Percentiles rank a stretch among this genome's conserved stretches.
Conservation (phyloP, 2,329 filamentous ascomycete species). For the Aquanectria penicillioides region DNA sequence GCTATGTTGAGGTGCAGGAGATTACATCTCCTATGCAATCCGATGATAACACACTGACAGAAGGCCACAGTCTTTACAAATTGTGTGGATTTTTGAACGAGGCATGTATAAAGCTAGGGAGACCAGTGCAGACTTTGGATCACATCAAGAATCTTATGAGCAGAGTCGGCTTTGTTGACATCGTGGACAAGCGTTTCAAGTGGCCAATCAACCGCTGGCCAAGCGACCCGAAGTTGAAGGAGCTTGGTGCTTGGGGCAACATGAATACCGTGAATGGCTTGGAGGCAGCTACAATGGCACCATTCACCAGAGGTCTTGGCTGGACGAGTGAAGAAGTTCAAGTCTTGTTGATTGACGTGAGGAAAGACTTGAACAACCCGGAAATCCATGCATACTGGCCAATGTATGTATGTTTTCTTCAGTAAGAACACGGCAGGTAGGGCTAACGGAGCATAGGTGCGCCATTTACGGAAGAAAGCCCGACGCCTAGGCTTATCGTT, state of each 20-base stretch:
- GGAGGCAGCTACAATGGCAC: slow-evolving; percentile 42
- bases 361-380: slow-evolving; percentile 35
- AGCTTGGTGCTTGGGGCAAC: slow-evolving; percentile 51
- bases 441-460: not conserved
- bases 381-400: slow-evolving; percentile 40
- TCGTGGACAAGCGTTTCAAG: slow-evolving; percentile 57
- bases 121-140: slow-evolving; percentile 37
- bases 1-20: slow-evolving; percentile 35
- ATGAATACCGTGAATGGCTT: slow-evolving; percentile 37
- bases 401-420: slow-evolving; percentile 21
- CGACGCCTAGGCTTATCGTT: too few relatives aligned
- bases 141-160: slow-evolving; percentile 47
- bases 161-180: slow-evolving; percentile 61
- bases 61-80: slow-evolving; percentile 31
- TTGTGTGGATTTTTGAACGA: slow-evolving; percentile 43
- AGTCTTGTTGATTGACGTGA: slow-evolving; percentile 31
- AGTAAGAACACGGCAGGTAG: not conserved
- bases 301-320: slow-evolving; percentile 39
- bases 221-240: slow-evolving; percentile 60
- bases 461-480: slow-evolving; percentile 2
- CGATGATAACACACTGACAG: slow-evolving; percentile 27
- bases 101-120: slow-evolving; percentile 41
- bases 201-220: slow-evolving; percentile 62
- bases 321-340: slow-evolving; percentile 38
- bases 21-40: slow-evolving; percentile 28